Percentiles rank a stretch among this genome's conserved stretches.
Conservation (phyloP, 768 basidiomycete genomes). For the Termitomyces sp. region DNA sequence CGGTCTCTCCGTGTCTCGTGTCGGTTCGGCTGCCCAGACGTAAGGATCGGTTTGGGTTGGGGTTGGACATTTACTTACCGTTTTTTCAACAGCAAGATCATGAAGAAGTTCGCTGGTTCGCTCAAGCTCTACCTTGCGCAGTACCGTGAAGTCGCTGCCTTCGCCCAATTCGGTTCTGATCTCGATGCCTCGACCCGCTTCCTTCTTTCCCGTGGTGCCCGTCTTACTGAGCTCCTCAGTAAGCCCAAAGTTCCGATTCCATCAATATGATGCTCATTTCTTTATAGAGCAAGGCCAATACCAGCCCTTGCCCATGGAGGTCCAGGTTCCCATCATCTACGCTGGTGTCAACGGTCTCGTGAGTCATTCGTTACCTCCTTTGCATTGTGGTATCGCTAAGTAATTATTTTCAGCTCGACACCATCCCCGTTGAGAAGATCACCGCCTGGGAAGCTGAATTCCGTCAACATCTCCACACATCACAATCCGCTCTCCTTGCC, state of each 20-base stretch:
- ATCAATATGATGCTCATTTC: constrained; percentile 12
- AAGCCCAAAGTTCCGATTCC: constrained; percentile 21
- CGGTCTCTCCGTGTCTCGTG: constrained; percentile 99
- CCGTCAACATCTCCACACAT: constrained; percentile 77
- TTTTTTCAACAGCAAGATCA: constrained; percentile 69
- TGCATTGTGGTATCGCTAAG: neutral
- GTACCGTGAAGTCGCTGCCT: constrained; percentile 99
- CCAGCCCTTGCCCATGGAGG: constrained; percentile 88
- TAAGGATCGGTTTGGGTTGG: constrained; percentile 34
- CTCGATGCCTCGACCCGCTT: constrained; percentile 99
- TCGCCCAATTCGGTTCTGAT: constrained; percentile 99
- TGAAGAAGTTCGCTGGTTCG: constrained; percentile 99
- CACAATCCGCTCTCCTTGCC: constrained; percentile 71
- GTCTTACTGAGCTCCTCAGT: constrained; percentile 95
- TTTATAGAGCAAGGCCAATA: constrained; percentile 94
- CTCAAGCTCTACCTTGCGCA: constrained; percentile 99
- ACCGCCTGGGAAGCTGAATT: constrained; percentile 90
- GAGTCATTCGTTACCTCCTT: constrained; percentile 24
- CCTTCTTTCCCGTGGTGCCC: constrained; percentile 95
- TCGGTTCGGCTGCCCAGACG: constrained; percentile 99
- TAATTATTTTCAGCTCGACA: constrained; percentile 60
- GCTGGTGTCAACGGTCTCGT: constrained; percentile 99
- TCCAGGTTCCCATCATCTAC: constrained; percentile 98
- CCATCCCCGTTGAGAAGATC: constrained; percentile 93
- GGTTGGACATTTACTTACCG: neutral